Percentiles rank a stretch among this genome's conserved stretches.
phyloP scores from a whole-genome alignment of 1,284 basidiomycete genomes.

The Wallemia ichthyophaga region DNA sequence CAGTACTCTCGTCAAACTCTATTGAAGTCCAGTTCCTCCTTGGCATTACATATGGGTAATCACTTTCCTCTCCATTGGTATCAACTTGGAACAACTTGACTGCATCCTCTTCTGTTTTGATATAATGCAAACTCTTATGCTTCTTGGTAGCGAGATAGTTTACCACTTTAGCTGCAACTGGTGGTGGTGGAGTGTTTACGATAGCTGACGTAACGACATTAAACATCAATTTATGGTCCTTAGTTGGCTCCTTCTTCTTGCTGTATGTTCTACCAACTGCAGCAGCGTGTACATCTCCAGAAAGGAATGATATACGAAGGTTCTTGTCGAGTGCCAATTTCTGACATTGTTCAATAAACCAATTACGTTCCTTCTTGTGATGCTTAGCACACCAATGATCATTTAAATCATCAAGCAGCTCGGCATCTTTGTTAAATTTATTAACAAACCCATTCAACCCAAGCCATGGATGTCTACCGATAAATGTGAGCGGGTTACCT shows the following conservation, averaged over 20 bases:
- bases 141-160: conserved; percentile 45
- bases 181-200: conserved; percentile 32
- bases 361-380: conserved; percentile 60
- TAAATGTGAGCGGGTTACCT: conserved; percentile 40
- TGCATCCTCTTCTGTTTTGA: conserved; percentile 32
- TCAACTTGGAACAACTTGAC: conserved; percentile 48
- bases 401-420: conserved; percentile 49
- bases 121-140: conserved; percentile 29
- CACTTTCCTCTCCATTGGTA: conserved; percentile 44
- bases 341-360: conserved; percentile 52
- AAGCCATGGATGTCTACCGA: conserved; percentile 13
- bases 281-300: conserved; percentile 70
- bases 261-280: conserved; percentile 33
- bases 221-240: conserved; percentile 59
- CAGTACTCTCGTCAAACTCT: conserved; percentile 26
- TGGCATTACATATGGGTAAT: conserved; percentile 39
- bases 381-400: conserved; percentile 15
- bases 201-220: conserved; percentile 23
- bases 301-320: conserved; percentile 49
- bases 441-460: conserved; percentile 55
- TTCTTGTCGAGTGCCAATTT: conserved; percentile 28
- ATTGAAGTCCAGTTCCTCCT: conserved; percentile 70
- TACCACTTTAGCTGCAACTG: conserved; percentile 47
- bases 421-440: conserved; percentile 70
- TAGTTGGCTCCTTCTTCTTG: conserved; percentile 16